Evolutionary conservation across 2,329 filamentous ascomycete genomes (phyloP), one percentile per base, ranked within the genome.

Genomic region (Xylaria sp.): DNA sequence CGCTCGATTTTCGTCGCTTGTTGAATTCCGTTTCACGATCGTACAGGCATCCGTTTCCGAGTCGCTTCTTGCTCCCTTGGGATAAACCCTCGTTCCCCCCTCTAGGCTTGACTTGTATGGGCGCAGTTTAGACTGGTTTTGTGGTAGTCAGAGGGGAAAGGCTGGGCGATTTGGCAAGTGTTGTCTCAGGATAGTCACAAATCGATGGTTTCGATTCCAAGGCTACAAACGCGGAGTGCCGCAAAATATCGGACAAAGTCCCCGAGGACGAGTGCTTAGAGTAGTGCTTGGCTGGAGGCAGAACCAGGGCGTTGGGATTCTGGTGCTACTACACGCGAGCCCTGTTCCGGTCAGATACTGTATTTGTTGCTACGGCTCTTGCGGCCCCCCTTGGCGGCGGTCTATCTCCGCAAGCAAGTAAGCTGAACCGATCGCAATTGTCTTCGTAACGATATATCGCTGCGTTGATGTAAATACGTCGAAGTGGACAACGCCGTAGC

Each of bases 381-480:
- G 33, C 31, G 51, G 44, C 59, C 61, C 42, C n/a, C 50, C 59
- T 53, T 45, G 39, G 39, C 15, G 58, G n/a, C 4, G 42, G 44
- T 45, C 25, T 63, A 42, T 54, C 54, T 50, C 54, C 20, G 53
- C 20, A 58, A 51, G 39, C 27, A 33, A 56, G 44, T 17, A 57
- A 31, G 39, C 49, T 58, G 45, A 45, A 54, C 39, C 27, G 36
- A 22, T 63, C n/a, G 57, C 53, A 55, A 58, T 42, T 50, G 54
- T 38, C 9, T 55, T 61, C 50, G 65, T 25, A 54, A 49, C 44
- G n/a, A 33, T 58, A 58, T 60, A 25, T 66, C 33, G 68, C 63
- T 61, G 68, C 39, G 61, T 54, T 65, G 53, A 67, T 63, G 59
- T 55, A 62, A 57, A 63, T 53, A 64, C 53, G 39, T 65, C 42